phyloP scores from a whole-genome alignment of 352 stramenopile genomes.

The Pythium folliculosum region DNA sequence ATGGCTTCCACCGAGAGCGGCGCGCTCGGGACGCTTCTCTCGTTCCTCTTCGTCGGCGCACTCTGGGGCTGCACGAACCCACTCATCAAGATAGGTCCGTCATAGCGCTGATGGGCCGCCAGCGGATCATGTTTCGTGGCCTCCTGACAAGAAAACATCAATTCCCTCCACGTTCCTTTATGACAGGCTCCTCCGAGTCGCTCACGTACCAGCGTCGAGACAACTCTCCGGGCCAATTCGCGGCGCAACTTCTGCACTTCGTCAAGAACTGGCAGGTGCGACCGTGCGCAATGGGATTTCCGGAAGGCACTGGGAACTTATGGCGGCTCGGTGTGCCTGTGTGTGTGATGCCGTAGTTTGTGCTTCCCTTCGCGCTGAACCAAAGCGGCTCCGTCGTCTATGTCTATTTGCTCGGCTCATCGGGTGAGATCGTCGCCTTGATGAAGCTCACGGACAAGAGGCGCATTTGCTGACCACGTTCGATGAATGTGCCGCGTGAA shows the following conservation, averaged over 20 bases:
- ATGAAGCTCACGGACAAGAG: not conserved
- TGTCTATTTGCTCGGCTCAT: constrained; percentile 74
- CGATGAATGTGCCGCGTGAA: not conserved
- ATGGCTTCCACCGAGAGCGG: constrained; percentile 1
- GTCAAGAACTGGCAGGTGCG: constrained; percentile 75
- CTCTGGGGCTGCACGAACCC: constrained; percentile 88
- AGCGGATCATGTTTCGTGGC: too few species aligned
- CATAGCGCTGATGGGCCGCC: not conserved
- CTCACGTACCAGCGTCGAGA: constrained; percentile 58
- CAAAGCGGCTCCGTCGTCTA: constrained; percentile 84
- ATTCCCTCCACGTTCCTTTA: not conserved
- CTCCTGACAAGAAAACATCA: not conserved
- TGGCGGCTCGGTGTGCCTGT: not conserved
- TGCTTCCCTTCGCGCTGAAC: constrained; percentile 82
- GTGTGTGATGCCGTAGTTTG: constrained; percentile 45
- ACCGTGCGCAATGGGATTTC: not conserved
- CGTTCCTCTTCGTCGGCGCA: constrained; percentile 81
- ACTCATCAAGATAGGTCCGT: constrained; percentile 74
- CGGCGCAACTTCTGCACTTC: constrained; percentile 46
- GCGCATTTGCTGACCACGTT: not conserved
- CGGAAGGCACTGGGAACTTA: not conserved
- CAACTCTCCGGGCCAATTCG: constrained; percentile 59
- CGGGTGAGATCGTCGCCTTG: constrained; percentile 34
- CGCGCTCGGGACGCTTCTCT: constrained; percentile 49
- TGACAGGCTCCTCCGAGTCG: constrained; percentile 50